Conservation (phyloP, 2,329 filamentous ascomycete species). For the Curvularia verruculosa region DNA sequence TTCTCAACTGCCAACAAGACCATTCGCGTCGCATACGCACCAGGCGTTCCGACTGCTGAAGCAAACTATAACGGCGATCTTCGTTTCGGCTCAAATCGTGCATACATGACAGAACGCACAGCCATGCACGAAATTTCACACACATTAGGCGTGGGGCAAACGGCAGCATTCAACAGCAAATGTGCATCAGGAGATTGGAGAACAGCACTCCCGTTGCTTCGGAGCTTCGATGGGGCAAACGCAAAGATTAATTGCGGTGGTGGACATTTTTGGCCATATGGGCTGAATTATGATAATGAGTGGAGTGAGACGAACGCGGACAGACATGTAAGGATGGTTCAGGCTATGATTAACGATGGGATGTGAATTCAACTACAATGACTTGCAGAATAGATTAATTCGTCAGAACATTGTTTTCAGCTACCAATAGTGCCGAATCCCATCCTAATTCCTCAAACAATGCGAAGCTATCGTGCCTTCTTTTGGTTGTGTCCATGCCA, state of each 20-base stretch:
- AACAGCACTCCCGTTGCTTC: conserved; percentile 41
- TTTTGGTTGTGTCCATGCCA: too few relatives aligned
- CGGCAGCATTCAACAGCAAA: conserved; percentile 37
- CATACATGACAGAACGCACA: conserved; percentile 46
- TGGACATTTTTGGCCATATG: conserved; percentile 45
- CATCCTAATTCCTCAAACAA: too few relatives aligned
- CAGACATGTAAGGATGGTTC: conserved; percentile 41
- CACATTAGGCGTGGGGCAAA: conserved; percentile 44
- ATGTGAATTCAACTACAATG: conserved; percentile 21
- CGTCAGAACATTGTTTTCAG: too few relatives aligned
- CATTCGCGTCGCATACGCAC: conserved; percentile 39
- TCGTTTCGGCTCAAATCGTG: conserved; percentile 41
- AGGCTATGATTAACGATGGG: conserved; percentile 44
- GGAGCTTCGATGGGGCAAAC: conserved; percentile 36
- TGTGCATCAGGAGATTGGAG: conserved; percentile 41
- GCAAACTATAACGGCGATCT: conserved; percentile 46
- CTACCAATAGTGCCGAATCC: too few relatives aligned
- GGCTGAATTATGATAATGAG: conserved; percentile 44
- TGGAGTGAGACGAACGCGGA: conserved; percentile 46
- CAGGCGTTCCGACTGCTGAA: conserved; percentile 44
- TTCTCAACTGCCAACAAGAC: conserved; percentile 34
- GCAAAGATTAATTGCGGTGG: conserved; percentile 45
- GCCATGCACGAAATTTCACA: conserved; percentile 47
- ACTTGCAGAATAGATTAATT: not conserved
- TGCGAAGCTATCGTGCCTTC: too few relatives aligned